Evolutionary conservation across 495 filamentous ascomycete species (phyloP).

Genomic region (Aspergillus bertholletiae): DNA sequence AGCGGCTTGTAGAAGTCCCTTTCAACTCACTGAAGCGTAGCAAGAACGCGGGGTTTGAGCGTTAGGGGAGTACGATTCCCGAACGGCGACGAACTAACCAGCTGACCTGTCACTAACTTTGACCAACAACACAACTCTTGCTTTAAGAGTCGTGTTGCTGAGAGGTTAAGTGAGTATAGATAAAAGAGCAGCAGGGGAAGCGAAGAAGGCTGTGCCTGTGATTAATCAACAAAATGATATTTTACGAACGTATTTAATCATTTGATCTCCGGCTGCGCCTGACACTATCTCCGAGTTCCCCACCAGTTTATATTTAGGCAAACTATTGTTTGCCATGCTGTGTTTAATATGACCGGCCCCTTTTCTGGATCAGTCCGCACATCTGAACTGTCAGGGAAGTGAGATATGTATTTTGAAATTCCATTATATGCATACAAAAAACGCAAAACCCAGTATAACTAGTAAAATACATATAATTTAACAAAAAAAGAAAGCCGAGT

Average conservation of each 20-base stretch:
- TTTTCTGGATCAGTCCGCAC: background rate
- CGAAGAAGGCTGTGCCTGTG: constrained; percentile 1
- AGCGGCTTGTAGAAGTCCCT: background rate
- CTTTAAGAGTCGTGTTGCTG: background rate
- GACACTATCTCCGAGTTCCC: background rate
- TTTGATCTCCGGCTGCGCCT: background rate
- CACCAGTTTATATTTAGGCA: background rate
- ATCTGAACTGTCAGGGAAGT: background rate
- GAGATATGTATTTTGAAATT: constrained; percentile 14
- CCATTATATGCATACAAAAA: constrained; percentile 43
- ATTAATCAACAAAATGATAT: background rate
- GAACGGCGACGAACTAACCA: background rate
- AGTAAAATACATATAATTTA: constrained; percentile 33
- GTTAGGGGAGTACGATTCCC: background rate
- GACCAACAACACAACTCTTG: background rate
- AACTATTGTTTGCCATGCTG: background rate
- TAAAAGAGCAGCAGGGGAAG: background rate
- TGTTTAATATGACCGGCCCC: background rate
- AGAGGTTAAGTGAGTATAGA: background rate
- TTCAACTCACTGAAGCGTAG: background rate
- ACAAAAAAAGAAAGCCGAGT: background rate
- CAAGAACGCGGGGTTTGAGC: background rate
- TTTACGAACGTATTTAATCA: background rate
- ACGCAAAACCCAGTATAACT: constrained; percentile 18
- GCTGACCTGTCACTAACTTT: background rate